Evolutionary conservation across 257 asterid species (phyloP), one percentile per base, ranked within the genome.

Genomic region (Dorcoceras hygrometricum): DNA sequence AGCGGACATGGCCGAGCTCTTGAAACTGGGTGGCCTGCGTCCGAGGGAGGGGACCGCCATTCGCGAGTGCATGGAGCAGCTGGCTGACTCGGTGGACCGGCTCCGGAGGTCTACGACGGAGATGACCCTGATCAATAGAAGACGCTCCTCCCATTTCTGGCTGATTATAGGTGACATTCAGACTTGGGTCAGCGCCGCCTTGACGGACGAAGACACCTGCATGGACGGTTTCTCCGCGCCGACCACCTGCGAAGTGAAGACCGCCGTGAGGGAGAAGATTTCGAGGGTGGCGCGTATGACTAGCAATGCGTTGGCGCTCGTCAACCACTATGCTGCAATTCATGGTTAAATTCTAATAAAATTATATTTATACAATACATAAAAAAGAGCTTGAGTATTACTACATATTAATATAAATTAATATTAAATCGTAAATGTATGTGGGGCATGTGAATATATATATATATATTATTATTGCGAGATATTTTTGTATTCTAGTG

Each of bases 101-200:
- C 55, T 90, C 43, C 20, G 66, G 23, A 71, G 48, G 0, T 84
- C 97, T 0, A 26, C 81, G 65, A 79, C 53, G 23, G 94, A 84
- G 79, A 78, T 90, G 89, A 29, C 56, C 1, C 70, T 69, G 8
- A 48, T 85, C 2, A 72, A 51, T 24, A 83, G 80, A n/a, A n/a
- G n/a, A n/a, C n/a, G n/a, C n/a, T n/a, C n/a, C 3, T 19, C 78
- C 1, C 65, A 85, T 16, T 85, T 80, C 58, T 80, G 12, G 57
- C 2, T 69, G 64, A 54, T 58, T 14, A 79, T 86, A 79, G 80
- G 70, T 31, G 80, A 90, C 23, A 60, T 83, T 6, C 87, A 85
- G 68, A 90, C 96, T 0, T 90, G 97, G 97, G 90, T 90, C 0
- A 90, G 97, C 74, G 92, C 92, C 24, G 96, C 96, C 62, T 67